Base-by-base conservation (phyloP, 208 protist genomes). In the Angomonas deanei region DNA sequence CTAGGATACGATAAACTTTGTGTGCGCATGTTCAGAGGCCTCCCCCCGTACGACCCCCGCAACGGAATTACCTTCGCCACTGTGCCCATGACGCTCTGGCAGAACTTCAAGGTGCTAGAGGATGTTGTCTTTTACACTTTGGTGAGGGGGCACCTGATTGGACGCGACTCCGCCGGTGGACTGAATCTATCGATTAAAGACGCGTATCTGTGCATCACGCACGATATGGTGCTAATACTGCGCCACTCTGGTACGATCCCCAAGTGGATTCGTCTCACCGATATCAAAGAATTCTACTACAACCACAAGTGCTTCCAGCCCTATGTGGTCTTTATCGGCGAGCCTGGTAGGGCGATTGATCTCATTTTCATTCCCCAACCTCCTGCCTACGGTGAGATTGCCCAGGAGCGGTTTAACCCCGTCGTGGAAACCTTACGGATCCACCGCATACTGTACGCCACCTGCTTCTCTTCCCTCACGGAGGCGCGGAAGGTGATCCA, bases 21-120 rank as follows among this genome's bases (percentile, higher is more conserved):
- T 32, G 49, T 60, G 8, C 74, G 70, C 0, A 58, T 74, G 28
- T 76, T 81, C 71, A 53, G 42, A 13, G 78, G 78, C 4, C 64
- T 80, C 19, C 78, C 78, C 1, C 74, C 78, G 8, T 78, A 81
- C 59, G 78, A 85, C 65, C 78, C 78, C 3, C 74, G 78, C 36
- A 85, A 85, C 61, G 74, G 74, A 36, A 65, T 85, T 28, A 62
- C 61, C 26, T 70, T 81, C 28, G 67, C 70, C 8, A 66, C 65
- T 15, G 67, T 85, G 23, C 78, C 78, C 15, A 72, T 81, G 38
- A 68, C 77, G 56, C 78, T 81, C 6, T 72, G 74, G 33, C 50
- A 66, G 56, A 65, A 66, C 57, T 78, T 81, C 46, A 64, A 63
- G 23, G 48, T 56, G 1, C 49, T 80, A 11, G 68, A 85, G 31